A percentile compares a stretch with the other conserved stretches of the same genome.
These are phyloP conservation scores for Kodamaea leandrae DNA, from an alignment of 805 yeast genomes.

Conservation along the genomic window DNA sequence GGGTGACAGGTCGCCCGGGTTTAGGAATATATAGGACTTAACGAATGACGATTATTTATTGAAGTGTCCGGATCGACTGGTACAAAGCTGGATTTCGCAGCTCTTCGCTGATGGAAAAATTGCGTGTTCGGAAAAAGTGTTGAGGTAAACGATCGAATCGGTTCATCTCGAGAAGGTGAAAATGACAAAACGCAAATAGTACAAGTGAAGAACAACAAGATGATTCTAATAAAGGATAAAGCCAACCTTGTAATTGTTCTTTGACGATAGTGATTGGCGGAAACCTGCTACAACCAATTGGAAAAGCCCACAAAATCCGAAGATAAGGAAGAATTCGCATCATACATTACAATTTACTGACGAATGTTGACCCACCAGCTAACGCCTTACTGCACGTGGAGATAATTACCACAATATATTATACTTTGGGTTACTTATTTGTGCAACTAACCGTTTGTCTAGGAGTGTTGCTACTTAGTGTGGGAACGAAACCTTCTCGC, in stretches of 20 bases:
- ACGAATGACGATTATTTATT: slow-evolving; percentile 6
- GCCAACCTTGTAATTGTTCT: too few species aligned
- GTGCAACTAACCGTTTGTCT: too few species aligned
- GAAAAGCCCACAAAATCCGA: neutral
- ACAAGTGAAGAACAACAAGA: neutral
- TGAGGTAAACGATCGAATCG: too few species aligned
- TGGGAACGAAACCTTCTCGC: too few species aligned
- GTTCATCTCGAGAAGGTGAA: too few species aligned
- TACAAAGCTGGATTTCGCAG: neutral
- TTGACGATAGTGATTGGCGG: slow-evolving; percentile 1
- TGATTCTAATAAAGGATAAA: too few species aligned
- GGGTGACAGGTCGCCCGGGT: slow-evolving; percentile 8
- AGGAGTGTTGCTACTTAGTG: too few species aligned
- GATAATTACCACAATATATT: too few species aligned
- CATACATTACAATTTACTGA: neutral
- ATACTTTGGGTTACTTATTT: too few species aligned
- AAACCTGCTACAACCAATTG: neutral
- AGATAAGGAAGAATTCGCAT: neutral
- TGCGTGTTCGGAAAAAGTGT: slow-evolving; percentile 4
- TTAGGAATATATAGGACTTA: slow-evolving; percentile 2
- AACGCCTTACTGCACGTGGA: too few species aligned
- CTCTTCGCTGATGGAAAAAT: neutral
- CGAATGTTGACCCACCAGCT: too few species aligned
- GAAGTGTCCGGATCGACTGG: slow-evolving; percentile 6
- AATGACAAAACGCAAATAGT: too few species aligned